A percentile compares a stretch with the other conserved stretches of the same genome.
These are phyloP conservation scores for Cadophora sp. DNA, from an alignment of 2,329 filamentous ascomycete species.

Conservation along the genomic window DNA sequence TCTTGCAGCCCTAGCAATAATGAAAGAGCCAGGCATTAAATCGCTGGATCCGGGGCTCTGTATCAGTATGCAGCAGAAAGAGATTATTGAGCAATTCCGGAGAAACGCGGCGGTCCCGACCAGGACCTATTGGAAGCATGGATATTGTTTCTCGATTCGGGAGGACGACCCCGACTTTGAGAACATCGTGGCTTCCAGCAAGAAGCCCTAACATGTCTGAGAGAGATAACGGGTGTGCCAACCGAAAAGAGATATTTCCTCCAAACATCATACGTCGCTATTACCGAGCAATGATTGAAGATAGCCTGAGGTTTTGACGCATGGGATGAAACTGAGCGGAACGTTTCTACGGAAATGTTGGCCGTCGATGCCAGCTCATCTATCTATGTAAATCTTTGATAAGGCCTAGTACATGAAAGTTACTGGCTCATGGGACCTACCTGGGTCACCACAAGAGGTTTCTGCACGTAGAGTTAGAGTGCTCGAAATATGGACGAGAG, in stretches of 20 bases:
- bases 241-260: neutral
- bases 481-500: neutral
- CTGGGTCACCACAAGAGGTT: neutral
- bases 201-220: conserved; percentile 19
- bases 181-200: conserved; percentile 31
- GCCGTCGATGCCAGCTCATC: neutral
- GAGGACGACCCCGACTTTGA: conserved; percentile 38
- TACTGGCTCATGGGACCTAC: neutral
- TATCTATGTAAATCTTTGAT: neutral
- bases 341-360: neutral
- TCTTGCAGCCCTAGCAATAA: conserved; percentile 77
- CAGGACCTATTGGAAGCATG: conserved; percentile 38
- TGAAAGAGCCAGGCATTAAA: conserved; percentile 74
- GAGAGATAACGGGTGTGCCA: neutral
- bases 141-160: conserved; percentile 39
- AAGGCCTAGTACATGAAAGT: too few species aligned
- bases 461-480: neutral
- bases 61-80: conserved; percentile 67
- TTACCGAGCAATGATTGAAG: neutral
- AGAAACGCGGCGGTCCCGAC: conserved; percentile 29
- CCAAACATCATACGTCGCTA: neutral
- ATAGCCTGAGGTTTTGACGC: neutral
- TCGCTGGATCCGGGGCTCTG: conserved; percentile 78
- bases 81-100: conserved; percentile 52
- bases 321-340: neutral